phyloP scores from a whole-genome alignment of 1,139 yeast genomes.

The Nakaseomyces sp. region DNA sequence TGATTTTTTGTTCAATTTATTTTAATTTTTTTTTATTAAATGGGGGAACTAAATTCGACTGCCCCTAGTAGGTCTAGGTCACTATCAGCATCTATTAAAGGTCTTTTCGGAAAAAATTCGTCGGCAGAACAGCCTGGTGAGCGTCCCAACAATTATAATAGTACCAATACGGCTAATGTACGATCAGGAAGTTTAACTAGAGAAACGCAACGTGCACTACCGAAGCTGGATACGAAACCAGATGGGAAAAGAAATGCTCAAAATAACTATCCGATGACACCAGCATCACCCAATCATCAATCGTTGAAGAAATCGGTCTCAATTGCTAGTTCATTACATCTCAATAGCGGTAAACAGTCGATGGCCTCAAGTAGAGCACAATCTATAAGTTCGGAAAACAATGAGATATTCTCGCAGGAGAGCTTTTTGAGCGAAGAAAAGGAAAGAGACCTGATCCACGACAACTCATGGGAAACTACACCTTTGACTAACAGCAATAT shows the following conservation, averaged over 20 bases:
- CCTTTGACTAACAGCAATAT: not conserved
- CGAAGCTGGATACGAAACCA: not conserved
- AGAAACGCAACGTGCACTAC: not conserved
- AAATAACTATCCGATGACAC: not conserved
- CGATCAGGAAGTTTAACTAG: conserved; percentile 7
- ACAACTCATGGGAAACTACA: not conserved
- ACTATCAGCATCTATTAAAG: conserved; percentile 26
- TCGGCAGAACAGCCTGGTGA: not conserved
- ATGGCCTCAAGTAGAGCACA: conserved; percentile 14
- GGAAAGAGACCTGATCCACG: conserved; percentile 7
- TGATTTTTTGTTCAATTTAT: no score
- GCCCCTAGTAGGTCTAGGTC: conserved; percentile 19
- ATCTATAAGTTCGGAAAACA: conserved; percentile 12
- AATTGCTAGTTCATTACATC: conserved; percentile 1
- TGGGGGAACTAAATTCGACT: conserved; percentile 2
- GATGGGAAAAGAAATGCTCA: not conserved
- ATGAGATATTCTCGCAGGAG: conserved; percentile 14
- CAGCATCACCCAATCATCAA: conserved; percentile 2
- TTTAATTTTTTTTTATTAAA: no score
- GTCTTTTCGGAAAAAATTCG: conserved; percentile 20
- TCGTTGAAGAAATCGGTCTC: conserved; percentile 1
- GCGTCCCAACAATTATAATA: not conserved
- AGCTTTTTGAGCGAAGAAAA: conserved; percentile 17
- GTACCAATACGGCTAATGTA: not conserved
- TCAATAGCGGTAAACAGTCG: conserved; percentile 14